Evolutionary conservation across 805 yeast species (phyloP).

Genomic region (Suhomyces sp.): DNA sequence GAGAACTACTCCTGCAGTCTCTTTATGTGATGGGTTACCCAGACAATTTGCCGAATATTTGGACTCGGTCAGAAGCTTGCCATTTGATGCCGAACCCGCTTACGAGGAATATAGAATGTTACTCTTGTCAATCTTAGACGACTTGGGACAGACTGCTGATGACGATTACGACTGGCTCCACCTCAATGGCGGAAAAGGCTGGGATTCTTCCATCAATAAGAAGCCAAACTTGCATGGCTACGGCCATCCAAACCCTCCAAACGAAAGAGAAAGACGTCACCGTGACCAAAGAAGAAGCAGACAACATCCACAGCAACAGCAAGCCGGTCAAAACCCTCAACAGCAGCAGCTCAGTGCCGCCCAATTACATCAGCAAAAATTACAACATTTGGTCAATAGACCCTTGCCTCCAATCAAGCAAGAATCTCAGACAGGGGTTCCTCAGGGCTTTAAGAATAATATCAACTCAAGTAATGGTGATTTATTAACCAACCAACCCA

Average conservation of each 20-base stretch:
- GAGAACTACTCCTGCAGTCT: constrained; percentile 62
- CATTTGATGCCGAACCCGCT: constrained; percentile 79
- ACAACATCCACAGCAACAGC: constrained; percentile 30
- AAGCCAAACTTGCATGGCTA: constrained; percentile 81
- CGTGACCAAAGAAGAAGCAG: constrained; percentile 45
- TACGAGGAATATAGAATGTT: constrained; percentile 63
- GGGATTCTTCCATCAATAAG: constrained; percentile 74
- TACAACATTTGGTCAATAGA: constrained; percentile 47
- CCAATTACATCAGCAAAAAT: constrained; percentile 47
- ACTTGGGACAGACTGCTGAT: constrained; percentile 58
- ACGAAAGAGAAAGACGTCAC: constrained; percentile 45
- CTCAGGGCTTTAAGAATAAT: constrained; percentile 21
- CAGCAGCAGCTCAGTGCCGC: constrained; percentile 44
- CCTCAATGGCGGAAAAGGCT: constrained; percentile 74
- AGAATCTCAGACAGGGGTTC: constrained; percentile 29
- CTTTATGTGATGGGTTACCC: constrained; percentile 64
- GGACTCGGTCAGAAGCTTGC: constrained; percentile 61
- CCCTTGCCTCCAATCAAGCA: constrained; percentile 49
- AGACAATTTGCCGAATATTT: constrained; percentile 72
- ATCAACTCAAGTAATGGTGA: constrained; percentile 13
- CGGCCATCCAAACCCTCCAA: constrained; percentile 66
- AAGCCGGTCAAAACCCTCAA: constrained; percentile 12
- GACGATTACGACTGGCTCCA: constrained; percentile 81
- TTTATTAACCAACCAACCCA: constrained; percentile 15
- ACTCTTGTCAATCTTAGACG: constrained; percentile 57